Conservation (phyloP, 164 flowering plant genomes). For the Warburgia ugandensis region DNA sequence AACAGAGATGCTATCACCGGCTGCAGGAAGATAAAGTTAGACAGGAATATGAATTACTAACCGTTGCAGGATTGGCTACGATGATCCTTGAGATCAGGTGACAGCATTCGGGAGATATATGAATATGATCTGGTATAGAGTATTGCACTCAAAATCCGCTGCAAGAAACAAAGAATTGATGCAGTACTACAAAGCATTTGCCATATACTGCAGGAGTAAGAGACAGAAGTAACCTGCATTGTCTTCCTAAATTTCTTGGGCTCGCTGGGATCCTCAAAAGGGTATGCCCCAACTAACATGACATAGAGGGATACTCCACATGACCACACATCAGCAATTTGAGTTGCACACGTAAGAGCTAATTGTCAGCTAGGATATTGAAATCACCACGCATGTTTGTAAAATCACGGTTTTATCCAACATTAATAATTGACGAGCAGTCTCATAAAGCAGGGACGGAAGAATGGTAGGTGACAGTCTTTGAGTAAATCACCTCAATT, state of each 20-base stretch:
- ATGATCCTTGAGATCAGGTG: conserved; percentile 85
- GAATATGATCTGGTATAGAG: conserved; percentile 76
- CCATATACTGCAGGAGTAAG: neutral
- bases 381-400: no score
- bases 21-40: neutral
- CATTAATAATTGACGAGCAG: no score
- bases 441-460: no score
- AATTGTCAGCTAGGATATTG: no score
- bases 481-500: no score
- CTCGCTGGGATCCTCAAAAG: conserved; percentile 79
- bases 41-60: conserved; percentile 16
- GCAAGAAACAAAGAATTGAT: conserved; percentile 23
- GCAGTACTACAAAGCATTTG: no score
- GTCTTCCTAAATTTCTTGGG: conserved; percentile 72
- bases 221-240: conserved; percentile 40
- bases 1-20: neutral
- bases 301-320: conserved; percentile 87
- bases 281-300: conserved; percentile 90
- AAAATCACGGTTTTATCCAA: no score
- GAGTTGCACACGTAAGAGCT: no score
- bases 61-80: conserved; percentile 74
- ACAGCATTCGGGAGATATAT: conserved; percentile 72
- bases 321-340: conserved; percentile 93
- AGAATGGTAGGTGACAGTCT: no score
- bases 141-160: conserved; percentile 84